Percentiles rank a stretch among this genome's conserved stretches.
Evolutionary conservation across 164 flowering plant species (phyloP).

Genomic region (Dillenia turbinata): DNA sequence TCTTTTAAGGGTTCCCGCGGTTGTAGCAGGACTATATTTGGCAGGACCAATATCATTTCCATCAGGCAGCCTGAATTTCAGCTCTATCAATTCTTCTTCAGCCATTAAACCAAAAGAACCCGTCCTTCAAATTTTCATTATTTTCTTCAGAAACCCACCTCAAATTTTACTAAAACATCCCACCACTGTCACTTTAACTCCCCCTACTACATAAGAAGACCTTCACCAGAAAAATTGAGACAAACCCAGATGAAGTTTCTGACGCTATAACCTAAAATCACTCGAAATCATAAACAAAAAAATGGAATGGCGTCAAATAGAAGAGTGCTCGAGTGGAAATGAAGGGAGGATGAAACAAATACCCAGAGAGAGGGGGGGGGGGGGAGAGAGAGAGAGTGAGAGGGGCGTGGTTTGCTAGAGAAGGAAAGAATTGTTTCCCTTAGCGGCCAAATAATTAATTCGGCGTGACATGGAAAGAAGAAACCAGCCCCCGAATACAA

Average conservation of each 20-base stretch:
- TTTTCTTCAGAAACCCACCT: constrained; percentile 15
- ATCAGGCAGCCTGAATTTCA: constrained; percentile 71
- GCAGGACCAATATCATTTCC: constrained; percentile 74
- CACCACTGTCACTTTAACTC: background rate
- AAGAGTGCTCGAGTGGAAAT: background rate
- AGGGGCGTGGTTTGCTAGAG: too few relatives aligned
- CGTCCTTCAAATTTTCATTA: constrained; percentile 1
- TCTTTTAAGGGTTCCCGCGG: constrained; percentile 62
- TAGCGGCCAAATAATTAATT: background rate
- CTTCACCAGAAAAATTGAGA: background rate
- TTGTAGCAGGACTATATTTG: constrained; percentile 44
- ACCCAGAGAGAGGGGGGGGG: too few relatives aligned
- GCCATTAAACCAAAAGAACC: constrained; percentile 41
- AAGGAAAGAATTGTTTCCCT: background rate
- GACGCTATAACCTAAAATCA: constrained; percentile 1
- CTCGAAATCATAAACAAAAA: background rate
- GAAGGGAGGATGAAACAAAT: too few relatives aligned
- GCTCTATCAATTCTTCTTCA: constrained; percentile 53
- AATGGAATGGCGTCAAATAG: background rate
- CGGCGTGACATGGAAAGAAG: background rate
- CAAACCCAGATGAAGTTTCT: constrained; percentile 19
- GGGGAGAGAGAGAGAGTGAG: too few relatives aligned
- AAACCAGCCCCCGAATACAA: background rate
- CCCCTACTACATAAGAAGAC: background rate
- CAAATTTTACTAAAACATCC: constrained; percentile 14